Evolutionary conservation across 2,329 filamentous ascomycete genomes (phyloP), one percentile per base, ranked within the genome.

Genomic region (Stagonosporopsis vannaccii): DNA sequence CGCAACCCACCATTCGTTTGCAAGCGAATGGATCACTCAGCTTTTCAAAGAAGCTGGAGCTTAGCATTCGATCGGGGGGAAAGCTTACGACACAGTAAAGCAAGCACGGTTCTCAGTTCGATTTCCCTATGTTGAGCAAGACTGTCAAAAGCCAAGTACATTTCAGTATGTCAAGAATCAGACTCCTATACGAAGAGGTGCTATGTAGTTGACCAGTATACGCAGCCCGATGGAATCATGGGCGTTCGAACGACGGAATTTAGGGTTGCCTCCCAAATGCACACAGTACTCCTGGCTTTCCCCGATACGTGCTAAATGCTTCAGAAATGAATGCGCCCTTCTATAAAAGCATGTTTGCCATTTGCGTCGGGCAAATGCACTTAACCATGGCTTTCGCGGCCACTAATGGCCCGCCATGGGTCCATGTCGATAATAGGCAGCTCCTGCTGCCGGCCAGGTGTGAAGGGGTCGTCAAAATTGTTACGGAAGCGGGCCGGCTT

Each of bases 371-470:
- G 35, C 17, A 33, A 41, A 44, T 40, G 19, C 25, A 36, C 28
- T 51, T 67, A 76, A 37, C 74, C 74, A 41, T 76, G 74, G 67
- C 71, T 73, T 57, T 76, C 72, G 25, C 70, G 69, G n/a, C 74
- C 74, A 49, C 71, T 75, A 55, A 75, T 75, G 52, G 68, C 66
- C 52, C 73, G 69, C 71, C 72, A 74, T 6, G 74, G 73, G 53
- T 76, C 72, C 23, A 54, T 65, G 50, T 76, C 74, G 4, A 70
- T 45, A 13, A 76, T 62, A 12, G 73, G 69, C 12, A 76, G 49
- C n/a, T 74, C 62, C 51, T 75, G 71, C 39, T 57, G 47, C 37
- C 74, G 63, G 8, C 68, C 71, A 13, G 56, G 51, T 3, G 56
- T 60, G 53, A 76, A 76, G 12, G 71, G 70, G 25, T 73, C 69